Base-by-base conservation (phyloP, 108 stramenopile species). In the Conticribra guillardii region DNA sequence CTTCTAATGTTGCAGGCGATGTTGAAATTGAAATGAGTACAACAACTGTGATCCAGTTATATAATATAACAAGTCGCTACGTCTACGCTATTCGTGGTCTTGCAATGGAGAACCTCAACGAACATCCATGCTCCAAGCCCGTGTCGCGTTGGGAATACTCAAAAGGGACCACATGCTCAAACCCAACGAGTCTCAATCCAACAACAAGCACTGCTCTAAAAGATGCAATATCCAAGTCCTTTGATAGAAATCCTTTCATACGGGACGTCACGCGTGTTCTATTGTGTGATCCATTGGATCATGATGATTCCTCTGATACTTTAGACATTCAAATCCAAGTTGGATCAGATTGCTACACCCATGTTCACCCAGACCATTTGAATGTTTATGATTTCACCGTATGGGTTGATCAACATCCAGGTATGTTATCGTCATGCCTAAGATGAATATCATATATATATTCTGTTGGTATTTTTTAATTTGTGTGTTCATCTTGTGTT, bases 301-400 rank as follows among this genome's bases (percentile, higher is more conserved):
- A n/a, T 30, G 52, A 61, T 33, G 59, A 68, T 33, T 4, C 22
- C 18, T 46, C 57, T 9, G 67, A 61, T 47, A 58, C 19, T 0
- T 33, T 73, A 28, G 26, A 59, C 50, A 64, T 81, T 32, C 68
- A 76, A 33, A 67, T 81, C 33, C 80, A 76, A 65, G 33, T 81
- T 34, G 74, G 69, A 7, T n/a, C 28, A 30, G 58, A 73, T 44
- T 81, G 80, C 26, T 74, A 66, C 52, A 68, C 66, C 30, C 78
- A 87, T 55, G 84, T 87, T 1, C 85, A 89, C 63, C 82, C 67
- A 37, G 70, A 81, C 14, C 60, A 79, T 47, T 61, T 60, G 28
- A 76, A 81, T 58, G 82, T 89, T 34, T 89, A 85, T 46, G 88
- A 89, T 45, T 71, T 86, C 19, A 85, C 84, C 14, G 72, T 69